Evolutionary conservation across 2,329 filamentous ascomycete species (phyloP), one percentile per base, ranked within the genome.

Genomic region (Aureobasidium mangrovei): DNA sequence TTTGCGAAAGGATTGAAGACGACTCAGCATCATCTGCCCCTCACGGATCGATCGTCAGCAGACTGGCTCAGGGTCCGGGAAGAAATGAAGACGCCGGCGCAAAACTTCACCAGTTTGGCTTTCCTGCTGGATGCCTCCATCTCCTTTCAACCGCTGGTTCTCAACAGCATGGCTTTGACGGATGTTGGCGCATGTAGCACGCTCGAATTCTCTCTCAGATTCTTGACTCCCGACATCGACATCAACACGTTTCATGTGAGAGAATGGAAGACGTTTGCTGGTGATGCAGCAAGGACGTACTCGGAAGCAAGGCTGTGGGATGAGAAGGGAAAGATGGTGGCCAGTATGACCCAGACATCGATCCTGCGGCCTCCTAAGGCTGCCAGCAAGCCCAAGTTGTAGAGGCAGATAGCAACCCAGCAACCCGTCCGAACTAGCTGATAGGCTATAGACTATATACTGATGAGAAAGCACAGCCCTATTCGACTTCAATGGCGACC

Each of bases 131-230:
- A 79, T 32, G 70, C 66, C 0, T 72, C 64, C 0, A 58, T 78
- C 3, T 63, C 72, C 0, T 77, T 78, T 36, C 33, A 72, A 1
- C 74, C 75, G 0, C 58, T 79, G 47, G 65, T 63, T 1, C 74
- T 75, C 49, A 68, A 63, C 48, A 67, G 73, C 7, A 60, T 69
- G 64, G 74, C 68, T 59, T 65, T 77, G 36, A 69, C 73, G 1
- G 74, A 78, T 36, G 67, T 66, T 0, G 68, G 59, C 5, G 73
- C 75, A 2, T 75, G 71, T 49, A 72, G 71, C 2, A 73, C 69
- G 7, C 60, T 79, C n/a, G 76, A 79, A 58, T 79, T 79, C 61
- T 70, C 77, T 3, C 55, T 79, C 54, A 65, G 76, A 0, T 58
- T 76, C 5, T 73, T 76, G 56, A 63, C 61, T 1, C 68, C 65